phyloP scores from a whole-genome alignment of 2,329 filamentous ascomycete species.

The Fusarium subtropicale region DNA sequence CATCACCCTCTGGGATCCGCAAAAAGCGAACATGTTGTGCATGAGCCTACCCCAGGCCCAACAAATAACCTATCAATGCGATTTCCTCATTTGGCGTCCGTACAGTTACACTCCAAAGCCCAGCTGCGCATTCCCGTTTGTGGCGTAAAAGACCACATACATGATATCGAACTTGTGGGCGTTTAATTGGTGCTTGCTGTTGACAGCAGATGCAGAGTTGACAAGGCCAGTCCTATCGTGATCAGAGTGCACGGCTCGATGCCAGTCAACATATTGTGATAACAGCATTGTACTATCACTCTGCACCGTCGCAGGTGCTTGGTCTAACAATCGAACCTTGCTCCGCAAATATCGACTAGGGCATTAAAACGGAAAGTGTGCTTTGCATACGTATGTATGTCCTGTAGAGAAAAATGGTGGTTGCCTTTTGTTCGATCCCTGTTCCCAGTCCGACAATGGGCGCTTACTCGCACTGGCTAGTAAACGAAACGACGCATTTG shows the following conservation, averaged over 20 bases:
- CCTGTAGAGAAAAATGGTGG: conserved; percentile 21
- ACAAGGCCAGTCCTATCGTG: background rate
- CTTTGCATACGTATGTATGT: conserved; percentile 1
- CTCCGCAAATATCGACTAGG: conserved; percentile 11
- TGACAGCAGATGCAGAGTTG: background rate
- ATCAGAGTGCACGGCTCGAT: background rate
- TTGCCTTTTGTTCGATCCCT: conserved; percentile 30
- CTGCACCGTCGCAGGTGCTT: background rate
- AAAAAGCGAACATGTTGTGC: conserved; percentile 43
- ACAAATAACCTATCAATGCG: conserved; percentile 28
- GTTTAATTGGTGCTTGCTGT: background rate
- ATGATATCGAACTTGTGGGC: background rate
- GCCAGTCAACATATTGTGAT: background rate
- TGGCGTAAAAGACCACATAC: conserved; percentile 16
- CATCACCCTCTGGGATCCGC: conserved; percentile 31
- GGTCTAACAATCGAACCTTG: background rate
- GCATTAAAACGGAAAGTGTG: conserved; percentile 12
- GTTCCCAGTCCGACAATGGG: conserved; percentile 17
- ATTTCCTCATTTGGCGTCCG: conserved; percentile 6
- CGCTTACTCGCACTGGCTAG: conserved; percentile 7
- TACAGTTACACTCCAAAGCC: background rate
- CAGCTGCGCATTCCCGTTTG: conserved; percentile 20
- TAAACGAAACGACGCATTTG: background rate
- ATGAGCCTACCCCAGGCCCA: conserved; percentile 34
- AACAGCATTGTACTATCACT: background rate